These are phyloP conservation scores for Fusarium buxicola DNA, from an alignment of 2,329 filamentous ascomycete genomes.

Conservation along the genomic window DNA sequence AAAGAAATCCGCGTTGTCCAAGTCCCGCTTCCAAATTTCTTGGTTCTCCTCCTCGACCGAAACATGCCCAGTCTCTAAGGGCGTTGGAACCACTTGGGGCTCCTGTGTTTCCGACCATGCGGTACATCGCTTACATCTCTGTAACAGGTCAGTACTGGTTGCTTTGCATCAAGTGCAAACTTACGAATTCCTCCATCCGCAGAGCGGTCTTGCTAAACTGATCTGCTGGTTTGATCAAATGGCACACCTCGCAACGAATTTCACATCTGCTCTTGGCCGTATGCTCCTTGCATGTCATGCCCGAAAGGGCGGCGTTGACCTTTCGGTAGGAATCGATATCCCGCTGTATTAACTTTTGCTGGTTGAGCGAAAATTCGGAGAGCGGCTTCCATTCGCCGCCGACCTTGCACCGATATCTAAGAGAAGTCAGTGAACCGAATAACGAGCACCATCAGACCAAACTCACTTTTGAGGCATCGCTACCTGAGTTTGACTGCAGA, in stretches of 20 bases:
- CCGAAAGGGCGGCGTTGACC: conserved; percentile 48
- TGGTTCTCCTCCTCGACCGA: conserved; percentile 46
- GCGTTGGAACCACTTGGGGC: conserved; percentile 45
- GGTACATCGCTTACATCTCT: conserved; percentile 52
- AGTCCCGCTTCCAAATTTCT: conserved; percentile 23
- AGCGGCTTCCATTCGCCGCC: conserved; percentile 53
- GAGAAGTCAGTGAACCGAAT: conserved; percentile 1
- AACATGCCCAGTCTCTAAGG: conserved; percentile 50
- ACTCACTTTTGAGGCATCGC: conserved; percentile 24
- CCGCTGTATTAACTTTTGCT: conserved; percentile 45
- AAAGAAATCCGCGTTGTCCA: conserved; percentile 45
- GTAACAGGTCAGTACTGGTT: conserved; percentile 8
- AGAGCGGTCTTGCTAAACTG: conserved; percentile 48
- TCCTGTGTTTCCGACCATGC: conserved; percentile 54
- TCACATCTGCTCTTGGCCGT: conserved; percentile 41
- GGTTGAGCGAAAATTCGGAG: conserved; percentile 48
- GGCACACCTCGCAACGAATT: conserved; percentile 50
- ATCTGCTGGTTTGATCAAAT: conserved; percentile 41
- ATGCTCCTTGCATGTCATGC: conserved; percentile 54
- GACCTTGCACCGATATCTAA: conserved; percentile 51
- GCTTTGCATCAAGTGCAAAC: conserved; percentile 11
- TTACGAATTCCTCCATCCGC: conserved; percentile 47
- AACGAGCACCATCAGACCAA: fast-evolving
- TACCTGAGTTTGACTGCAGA: conserved; percentile 13
- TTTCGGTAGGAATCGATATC: conserved; percentile 19